Base-by-base conservation (phyloP, 108 stramenopile species). In the Stephanodiscus minutulus region DNA sequence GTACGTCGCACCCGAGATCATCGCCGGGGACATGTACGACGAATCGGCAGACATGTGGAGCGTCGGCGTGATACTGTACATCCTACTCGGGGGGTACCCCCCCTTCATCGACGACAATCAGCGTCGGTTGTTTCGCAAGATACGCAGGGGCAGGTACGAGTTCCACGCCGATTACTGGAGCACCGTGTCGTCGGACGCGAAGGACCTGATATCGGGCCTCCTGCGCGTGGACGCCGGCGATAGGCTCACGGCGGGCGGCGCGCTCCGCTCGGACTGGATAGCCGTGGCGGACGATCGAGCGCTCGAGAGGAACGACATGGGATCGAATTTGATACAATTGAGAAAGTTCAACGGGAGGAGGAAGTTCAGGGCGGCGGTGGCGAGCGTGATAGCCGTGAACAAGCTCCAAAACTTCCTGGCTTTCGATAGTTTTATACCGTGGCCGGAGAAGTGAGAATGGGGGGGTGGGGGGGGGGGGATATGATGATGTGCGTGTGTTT, bases 1-100 rank as follows among this genome's bases (percentile, higher is more conserved):
- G 54, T 97, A 98, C 61, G 97, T 98, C 10, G 96, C 96, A 24
- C 98, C 98, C 3, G 98, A 98, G 86, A 97, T 97, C 68, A 72
- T 97, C 13, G 87, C 85, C 63, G 92, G 93, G 5, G 84, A 69
- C 29, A 78, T 86, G n/a, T 99, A 98, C 72, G 98, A 96, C 69
- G 85, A 87, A 66, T 56, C 87, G 46, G 96, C 96, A 5, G 98
- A 99, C 81, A 96, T 97, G 93, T 99, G 98, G 98, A 86, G 86
- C 62, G 83, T 97, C 13, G 98, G 98, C 28, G 96, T 98, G 36
- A 97, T 99, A 70, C 78, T 92, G 24, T 99, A 97, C 83, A 97
- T 98, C 68, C 83, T 99, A 0, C 82, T 99, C 10, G 97, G 98
- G n/a, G 98, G 93, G 7, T 94, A 94, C 66, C 93, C 93, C 33